phyloP scores from a whole-genome alignment of 1,139 yeast genomes.

The Saccharomyces hybrid region DNA sequence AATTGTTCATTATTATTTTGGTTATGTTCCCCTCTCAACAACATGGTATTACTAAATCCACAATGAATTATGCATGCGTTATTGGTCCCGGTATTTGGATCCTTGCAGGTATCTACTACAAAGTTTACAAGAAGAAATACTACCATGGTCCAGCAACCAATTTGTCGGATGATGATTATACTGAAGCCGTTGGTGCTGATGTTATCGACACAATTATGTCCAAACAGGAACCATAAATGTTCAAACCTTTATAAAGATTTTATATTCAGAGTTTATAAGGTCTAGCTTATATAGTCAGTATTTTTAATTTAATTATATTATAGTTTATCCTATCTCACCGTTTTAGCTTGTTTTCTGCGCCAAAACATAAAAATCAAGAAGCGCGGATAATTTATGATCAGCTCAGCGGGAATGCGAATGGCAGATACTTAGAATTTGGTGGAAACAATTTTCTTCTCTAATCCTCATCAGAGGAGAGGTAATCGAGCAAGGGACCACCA shows the following conservation, averaged over 20 bases:
- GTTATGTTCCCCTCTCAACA: slow-evolving; percentile 43
- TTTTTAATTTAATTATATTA: neutral
- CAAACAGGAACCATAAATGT: slow-evolving; percentile 5
- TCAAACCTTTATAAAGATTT: slow-evolving; percentile 2
- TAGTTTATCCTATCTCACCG: neutral
- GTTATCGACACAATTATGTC: slow-evolving; percentile 25
- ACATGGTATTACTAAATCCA: slow-evolving; percentile 33
- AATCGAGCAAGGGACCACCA: neutral
- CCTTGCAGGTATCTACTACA: slow-evolving; percentile 40
- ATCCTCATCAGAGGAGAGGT: neutral
- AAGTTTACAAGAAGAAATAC: slow-evolving; percentile 40
- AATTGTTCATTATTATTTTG: slow-evolving; percentile 39
- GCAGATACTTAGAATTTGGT: no score
- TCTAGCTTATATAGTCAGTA: neutral
- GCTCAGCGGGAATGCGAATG: neutral
- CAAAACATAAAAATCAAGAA: neutral
- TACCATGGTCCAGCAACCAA: slow-evolving; percentile 44
- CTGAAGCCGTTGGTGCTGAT: slow-evolving; percentile 22
- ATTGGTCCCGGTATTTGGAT: slow-evolving; percentile 45
- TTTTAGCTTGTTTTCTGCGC: neutral
- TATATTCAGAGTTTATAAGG: slow-evolving; percentile 4
- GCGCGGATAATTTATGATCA: neutral
- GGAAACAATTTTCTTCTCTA: neutral
- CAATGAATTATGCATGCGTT: slow-evolving; percentile 58
- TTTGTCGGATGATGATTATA: slow-evolving; percentile 22